A percentile compares a stretch with the other conserved stretches of the same genome.
These are phyloP conservation scores for Agaricus subrufescens DNA, from an alignment of 768 basidiomycete genomes.

Conservation along the genomic window DNA sequence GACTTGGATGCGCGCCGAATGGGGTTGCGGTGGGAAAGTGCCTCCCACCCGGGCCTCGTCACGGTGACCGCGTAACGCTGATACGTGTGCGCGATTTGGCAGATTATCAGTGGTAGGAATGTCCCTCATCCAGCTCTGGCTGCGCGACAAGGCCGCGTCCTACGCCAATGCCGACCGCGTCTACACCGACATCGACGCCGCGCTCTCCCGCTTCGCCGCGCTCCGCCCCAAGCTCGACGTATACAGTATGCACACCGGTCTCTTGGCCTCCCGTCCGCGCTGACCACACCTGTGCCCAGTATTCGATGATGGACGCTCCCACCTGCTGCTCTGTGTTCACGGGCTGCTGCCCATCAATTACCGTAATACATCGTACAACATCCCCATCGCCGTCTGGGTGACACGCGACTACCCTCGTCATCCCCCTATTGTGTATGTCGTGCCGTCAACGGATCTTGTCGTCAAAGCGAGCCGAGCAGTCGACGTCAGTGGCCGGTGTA, in stretches of 20 bases:
- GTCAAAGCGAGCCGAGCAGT: conserved; percentile 71
- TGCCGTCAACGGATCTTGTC: conserved; percentile 88
- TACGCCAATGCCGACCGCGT: conserved; percentile 57
- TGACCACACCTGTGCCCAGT: conserved; percentile 38
- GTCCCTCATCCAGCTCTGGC: conserved; percentile 55
- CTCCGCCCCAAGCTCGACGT: conserved; percentile 78
- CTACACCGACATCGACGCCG: conserved; percentile 56
- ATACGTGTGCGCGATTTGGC: background rate
- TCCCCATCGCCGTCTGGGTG: conserved; percentile 88
- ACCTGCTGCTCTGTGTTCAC: conserved; percentile 85
- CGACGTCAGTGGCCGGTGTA: conserved; percentile 76
- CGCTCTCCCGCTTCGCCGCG: conserved; percentile 47
- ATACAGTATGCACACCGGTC: conserved; percentile 44
- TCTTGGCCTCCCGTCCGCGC: conserved; percentile 1
- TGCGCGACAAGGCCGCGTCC: conserved; percentile 54
- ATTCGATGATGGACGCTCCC: conserved; percentile 92
- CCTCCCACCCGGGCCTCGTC: conserved; percentile 10
- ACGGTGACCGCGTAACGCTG: conserved; percentile 1
- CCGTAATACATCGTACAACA: conserved; percentile 79
- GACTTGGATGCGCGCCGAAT: conserved; percentile 3
- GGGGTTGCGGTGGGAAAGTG: conserved; percentile 6
- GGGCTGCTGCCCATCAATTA: conserved; percentile 88
- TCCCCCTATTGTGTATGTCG: conserved; percentile 87
- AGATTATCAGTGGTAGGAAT: conserved; percentile 12
- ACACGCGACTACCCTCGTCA: conserved; percentile 76